A percentile compares a stretch with the other conserved stretches of the same genome.
These are phyloP conservation scores for Tillandsia leiboldiana DNA, from an alignment of 176 grass and related monocot species.

Conservation along the genomic window DNA sequence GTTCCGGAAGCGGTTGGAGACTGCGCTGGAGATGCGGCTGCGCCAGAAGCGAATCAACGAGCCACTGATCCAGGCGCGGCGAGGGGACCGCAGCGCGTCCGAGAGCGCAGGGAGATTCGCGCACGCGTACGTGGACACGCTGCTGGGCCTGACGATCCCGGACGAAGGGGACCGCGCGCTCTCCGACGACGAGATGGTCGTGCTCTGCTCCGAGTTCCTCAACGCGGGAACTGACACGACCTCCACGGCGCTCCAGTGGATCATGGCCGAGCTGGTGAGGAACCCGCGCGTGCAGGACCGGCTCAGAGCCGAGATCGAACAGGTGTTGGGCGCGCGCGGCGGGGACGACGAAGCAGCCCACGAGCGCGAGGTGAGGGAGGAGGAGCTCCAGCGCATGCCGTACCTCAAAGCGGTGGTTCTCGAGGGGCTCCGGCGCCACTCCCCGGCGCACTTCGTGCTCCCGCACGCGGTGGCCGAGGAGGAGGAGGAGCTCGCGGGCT, in stretches of 20 bases:
- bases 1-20: slow-evolving; percentile 24
- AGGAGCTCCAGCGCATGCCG: slow-evolving; percentile 40
- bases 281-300: slow-evolving; percentile 34
- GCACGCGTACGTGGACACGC: slow-evolving; percentile 56
- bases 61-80: slow-evolving; percentile 19
- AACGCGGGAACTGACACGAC: slow-evolving; percentile 57
- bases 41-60: slow-evolving; percentile 23
- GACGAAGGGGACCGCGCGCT: slow-evolving; percentile 31
- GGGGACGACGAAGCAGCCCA: neutral
- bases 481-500: slow-evolving; percentile 22
- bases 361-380: slow-evolving; percentile 26
- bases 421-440: slow-evolving; percentile 47
- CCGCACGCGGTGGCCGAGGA: slow-evolving; percentile 46
- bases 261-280: slow-evolving; percentile 72
- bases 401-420: slow-evolving; percentile 56
- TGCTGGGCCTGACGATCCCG: slow-evolving; percentile 41
- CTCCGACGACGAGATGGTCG: slow-evolving; percentile 35
- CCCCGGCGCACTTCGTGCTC: slow-evolving; percentile 45
- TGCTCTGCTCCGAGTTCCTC: slow-evolving; percentile 55
- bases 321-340: neutral
- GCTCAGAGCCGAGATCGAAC: slow-evolving; percentile 34
- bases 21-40: neutral
- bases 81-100: neutral
- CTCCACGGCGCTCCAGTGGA: slow-evolving; percentile 54
- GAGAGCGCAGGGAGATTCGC: slow-evolving; percentile 16